phyloP scores from a whole-genome alignment of 495 filamentous ascomycete species.

The Alectoria sarmentosa region DNA sequence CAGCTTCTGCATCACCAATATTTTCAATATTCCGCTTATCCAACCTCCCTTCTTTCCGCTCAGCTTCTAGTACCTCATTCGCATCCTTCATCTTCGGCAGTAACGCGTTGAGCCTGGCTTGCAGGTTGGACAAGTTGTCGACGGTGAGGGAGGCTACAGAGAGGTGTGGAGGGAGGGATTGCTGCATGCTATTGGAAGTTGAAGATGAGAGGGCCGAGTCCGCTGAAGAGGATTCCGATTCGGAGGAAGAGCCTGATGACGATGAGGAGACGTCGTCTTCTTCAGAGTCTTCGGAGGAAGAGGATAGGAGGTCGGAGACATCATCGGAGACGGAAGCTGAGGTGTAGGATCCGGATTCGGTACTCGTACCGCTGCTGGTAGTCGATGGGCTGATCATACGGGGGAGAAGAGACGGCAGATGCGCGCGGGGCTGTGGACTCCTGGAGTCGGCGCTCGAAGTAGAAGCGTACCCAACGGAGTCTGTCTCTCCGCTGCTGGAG shows the following conservation, averaged over 20 bases:
- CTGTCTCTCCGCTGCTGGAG: background rate
- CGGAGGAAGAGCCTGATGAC: constrained; percentile 23
- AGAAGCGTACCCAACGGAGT: background rate
- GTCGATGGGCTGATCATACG: background rate
- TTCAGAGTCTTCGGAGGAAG: constrained; percentile 25
- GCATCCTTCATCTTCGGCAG: constrained; percentile 42
- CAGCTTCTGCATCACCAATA: constrained; percentile 27
- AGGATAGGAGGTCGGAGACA: constrained; percentile 32
- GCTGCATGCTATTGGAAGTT: constrained; percentile 3
- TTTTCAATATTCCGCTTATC: constrained; percentile 36
- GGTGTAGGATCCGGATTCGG: background rate
- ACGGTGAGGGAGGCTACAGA: constrained; percentile 29
- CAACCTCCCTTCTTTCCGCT: constrained; percentile 35
- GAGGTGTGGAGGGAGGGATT: constrained; percentile 15
- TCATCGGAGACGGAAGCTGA: constrained; percentile 29
- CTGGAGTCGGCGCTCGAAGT: background rate
- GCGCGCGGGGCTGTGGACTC: background rate
- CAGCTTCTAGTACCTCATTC: constrained; percentile 41
- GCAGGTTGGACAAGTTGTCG: constrained; percentile 17
- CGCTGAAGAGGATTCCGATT: background rate
- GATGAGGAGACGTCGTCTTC: constrained; percentile 5
- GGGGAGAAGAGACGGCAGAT: background rate
- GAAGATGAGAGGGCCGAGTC: background rate
- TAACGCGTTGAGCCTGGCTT: constrained; percentile 40
- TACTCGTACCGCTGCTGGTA: background rate